Percentiles rank a stretch among this genome's conserved stretches.
Evolutionary conservation across 148 eudicot genomes (phyloP).

Genomic region (Tetragonia tetragonoides): DNA sequence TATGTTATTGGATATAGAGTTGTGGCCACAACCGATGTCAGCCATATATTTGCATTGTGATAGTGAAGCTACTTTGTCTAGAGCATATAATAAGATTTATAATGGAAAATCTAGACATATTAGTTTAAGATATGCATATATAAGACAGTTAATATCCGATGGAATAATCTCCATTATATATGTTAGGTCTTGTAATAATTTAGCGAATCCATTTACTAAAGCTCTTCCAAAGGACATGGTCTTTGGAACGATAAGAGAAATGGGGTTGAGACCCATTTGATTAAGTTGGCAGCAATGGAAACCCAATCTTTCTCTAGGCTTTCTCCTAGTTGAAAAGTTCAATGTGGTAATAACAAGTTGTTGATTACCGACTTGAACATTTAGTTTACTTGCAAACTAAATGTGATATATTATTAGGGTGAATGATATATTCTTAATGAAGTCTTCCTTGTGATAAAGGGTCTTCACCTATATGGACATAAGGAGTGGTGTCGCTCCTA

Average conservation of each 20-base stretch:
- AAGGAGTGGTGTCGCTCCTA: constrained; percentile 11
- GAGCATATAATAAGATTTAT: too few species aligned
- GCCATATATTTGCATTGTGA: too few species aligned
- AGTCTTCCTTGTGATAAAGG: not conserved
- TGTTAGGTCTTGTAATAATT: constrained; percentile 21
- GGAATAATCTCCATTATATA: constrained; percentile 19
- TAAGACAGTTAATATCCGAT: constrained; percentile 10
- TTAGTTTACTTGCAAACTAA: not conserved
- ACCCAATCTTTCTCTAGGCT: not conserved
- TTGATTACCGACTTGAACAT: not conserved
- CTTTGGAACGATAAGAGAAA: constrained; percentile 3
- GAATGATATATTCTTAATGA: constrained; percentile 7
- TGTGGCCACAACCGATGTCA: too few species aligned
- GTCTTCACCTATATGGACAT: constrained; percentile 3
- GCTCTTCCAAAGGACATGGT: constrained; percentile 14
- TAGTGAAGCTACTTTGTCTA: too few species aligned
- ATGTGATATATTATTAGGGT: not conserved
- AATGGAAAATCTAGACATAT: too few species aligned
- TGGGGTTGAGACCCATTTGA: constrained; percentile 13
- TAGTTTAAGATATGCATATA: constrained; percentile 19
- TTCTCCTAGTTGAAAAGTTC: constrained; percentile 4
- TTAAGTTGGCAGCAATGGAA: not conserved
- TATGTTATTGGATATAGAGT: too few species aligned
- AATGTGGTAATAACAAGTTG: constrained; percentile 21
- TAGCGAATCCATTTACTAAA: constrained; percentile 23